phyloP scores from a whole-genome alignment of 805 yeast genomes.

The Saccharomycopsis malanga region DNA sequence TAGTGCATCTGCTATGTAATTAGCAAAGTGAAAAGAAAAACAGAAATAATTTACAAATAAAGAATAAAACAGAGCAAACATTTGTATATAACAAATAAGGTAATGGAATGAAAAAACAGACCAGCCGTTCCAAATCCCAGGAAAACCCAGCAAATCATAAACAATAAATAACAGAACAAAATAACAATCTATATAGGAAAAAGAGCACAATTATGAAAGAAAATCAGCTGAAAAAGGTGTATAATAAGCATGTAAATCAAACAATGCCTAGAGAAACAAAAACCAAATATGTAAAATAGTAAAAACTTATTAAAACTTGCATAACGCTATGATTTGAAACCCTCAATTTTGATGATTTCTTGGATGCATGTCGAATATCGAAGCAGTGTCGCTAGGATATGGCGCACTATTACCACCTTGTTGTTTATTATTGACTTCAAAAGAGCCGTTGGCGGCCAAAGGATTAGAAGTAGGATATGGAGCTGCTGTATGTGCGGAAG shows the following conservation, averaged over 20 bases:
- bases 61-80: neutral
- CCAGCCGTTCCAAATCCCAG: neutral
- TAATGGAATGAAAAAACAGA: no score
- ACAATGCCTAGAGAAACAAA: neutral
- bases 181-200: neutral
- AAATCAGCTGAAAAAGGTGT: neutral
- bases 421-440: neutral
- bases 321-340: neutral
- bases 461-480: neutral
- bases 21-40: neutral
- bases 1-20: no score
- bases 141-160: neutral
- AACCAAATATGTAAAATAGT: neutral
- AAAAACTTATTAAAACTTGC: neutral
- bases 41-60: neutral
- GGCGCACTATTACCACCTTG: neutral
- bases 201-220: no score
- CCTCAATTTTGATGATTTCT: neutral
- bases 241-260: neutral
- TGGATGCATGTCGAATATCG: constrained; percentile 1
- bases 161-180: neutral
- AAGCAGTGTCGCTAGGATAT: constrained; percentile 2
- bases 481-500: neutral
- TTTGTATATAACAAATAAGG: no score
- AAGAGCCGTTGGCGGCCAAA: neutral